Evolutionary conservation across 495 filamentous ascomycete species (phyloP), one percentile per base, ranked within the genome.

Genomic region (Durotheca rogersii): DNA sequence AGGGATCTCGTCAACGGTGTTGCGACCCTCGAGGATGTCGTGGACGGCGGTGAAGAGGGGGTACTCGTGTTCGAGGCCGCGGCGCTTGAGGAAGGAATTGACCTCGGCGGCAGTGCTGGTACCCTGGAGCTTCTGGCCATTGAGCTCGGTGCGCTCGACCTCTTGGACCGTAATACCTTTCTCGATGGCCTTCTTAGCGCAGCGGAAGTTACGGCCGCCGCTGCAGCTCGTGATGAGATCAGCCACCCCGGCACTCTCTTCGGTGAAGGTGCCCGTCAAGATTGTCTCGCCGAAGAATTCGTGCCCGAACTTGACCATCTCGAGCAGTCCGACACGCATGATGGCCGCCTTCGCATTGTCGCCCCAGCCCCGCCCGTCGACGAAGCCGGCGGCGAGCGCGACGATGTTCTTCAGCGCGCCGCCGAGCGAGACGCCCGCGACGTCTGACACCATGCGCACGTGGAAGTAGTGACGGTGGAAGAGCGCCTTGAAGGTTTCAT

Each of bases 401-500:
- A 99, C 87, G 52, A 99, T 87, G 72, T 99, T 99, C 74, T 99
- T 99, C 42, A 99, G 78, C 1, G 94, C 94, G 11, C 94, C 94
- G 20, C 90, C 87, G 43, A 99, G 87, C 9, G 93, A 96, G 7
- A 96, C 91, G 53, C 94, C 94, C 3, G 90, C 94, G 4, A 97
- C 92, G 59, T 99, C 94, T 21, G 78, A 85, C 11, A 95, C 86
- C 63, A 97, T 84, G 33, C 86, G 83, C 9, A 96, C 91, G 67
- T 96, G 92, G 80, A 99, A 97, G 73, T 99, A 99, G 0, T 90
- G 90, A 30, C 94, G 84, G 72, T 95, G 87, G 81, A 99, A 97
- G 20, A 99, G 85, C 15, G 80, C 79, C 65, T 86, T 85, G 58
- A 95, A 75, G 33, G 86, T 77, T 12, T 71, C 72, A 63, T 97